phyloP scores from a whole-genome alignment of 768 basidiomycete genomes.

The Termitomyces eurrhizus region DNA sequence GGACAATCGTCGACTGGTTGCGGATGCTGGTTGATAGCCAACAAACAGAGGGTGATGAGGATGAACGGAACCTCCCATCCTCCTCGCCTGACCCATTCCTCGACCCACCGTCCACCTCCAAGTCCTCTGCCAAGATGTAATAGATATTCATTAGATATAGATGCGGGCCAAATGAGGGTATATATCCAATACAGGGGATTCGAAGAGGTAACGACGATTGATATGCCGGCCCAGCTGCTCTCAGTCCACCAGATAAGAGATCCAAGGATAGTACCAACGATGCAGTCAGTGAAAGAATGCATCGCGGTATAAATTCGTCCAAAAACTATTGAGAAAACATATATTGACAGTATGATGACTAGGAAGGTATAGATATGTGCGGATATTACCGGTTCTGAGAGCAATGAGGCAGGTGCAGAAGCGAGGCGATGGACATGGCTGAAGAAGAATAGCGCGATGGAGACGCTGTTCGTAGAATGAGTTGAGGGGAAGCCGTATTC shows the following conservation, averaged over 20 bases:
- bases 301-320: constrained; percentile 84
- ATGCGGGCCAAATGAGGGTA: constrained; percentile 21
- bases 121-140: constrained; percentile 37
- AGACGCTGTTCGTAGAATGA: constrained; percentile 88
- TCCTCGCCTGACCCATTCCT: constrained; percentile 31
- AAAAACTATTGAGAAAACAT: constrained; percentile 70
- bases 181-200: constrained; percentile 26
- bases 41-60: constrained; percentile 57
- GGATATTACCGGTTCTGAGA: constrained; percentile 38
- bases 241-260: constrained; percentile 62
- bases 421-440: constrained; percentile 53
- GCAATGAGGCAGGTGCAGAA: constrained; percentile 19
- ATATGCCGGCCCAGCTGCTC: constrained; percentile 39
- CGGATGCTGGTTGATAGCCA: constrained; percentile 85
- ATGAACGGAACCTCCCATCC: constrained; percentile 58
- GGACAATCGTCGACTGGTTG: constrained; percentile 97
- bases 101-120: constrained; percentile 29
- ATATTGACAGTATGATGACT: constrained; percentile 46
- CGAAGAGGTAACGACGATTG: constrained; percentile 26
- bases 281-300: constrained; percentile 82
- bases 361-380: constrained; percentile 36
- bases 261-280: constrained; percentile 61
- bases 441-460: constrained; percentile 81
- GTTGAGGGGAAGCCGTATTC: constrained; percentile 98
- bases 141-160: constrained; percentile 15